These are phyloP conservation scores for Daldinia concentrica DNA, from an alignment of 495 filamentous ascomycete species.

Conservation along the genomic window DNA sequence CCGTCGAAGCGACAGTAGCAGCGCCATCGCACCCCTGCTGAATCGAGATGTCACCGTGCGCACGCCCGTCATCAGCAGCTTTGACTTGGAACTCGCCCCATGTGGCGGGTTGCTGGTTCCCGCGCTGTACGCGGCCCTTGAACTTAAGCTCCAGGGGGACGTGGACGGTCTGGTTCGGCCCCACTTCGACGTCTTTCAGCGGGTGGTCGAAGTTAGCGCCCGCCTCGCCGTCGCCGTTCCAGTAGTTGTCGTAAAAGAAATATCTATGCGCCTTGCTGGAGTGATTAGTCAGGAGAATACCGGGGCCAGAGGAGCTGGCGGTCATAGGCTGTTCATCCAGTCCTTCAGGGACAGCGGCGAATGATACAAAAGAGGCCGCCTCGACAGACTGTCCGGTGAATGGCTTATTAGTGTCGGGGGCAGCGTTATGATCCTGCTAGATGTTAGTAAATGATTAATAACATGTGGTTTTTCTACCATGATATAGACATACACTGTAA, in stretches of 20 bases:
- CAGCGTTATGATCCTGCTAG: slow-evolving; percentile 49
- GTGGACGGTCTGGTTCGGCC: slow-evolving; percentile 41
- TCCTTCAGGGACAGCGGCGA: not conserved
- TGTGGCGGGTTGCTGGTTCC: slow-evolving; percentile 50
- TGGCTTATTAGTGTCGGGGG: slow-evolving; percentile 40
- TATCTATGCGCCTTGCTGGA: slow-evolving; percentile 43
- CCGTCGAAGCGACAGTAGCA: slow-evolving; percentile 51
- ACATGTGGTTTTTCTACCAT: not conserved
- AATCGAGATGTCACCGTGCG: slow-evolving; percentile 55
- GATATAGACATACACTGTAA: slow-evolving; percentile 42
- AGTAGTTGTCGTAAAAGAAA: slow-evolving; percentile 55
- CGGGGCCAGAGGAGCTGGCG: slow-evolving; percentile 37
- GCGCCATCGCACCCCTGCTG: slow-evolving; percentile 58
- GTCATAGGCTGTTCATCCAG: not conserved
- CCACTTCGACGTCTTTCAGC: slow-evolving; percentile 47
- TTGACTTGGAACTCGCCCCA: slow-evolving; percentile 58
- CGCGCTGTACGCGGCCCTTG: slow-evolving; percentile 58
- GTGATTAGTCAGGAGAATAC: slow-evolving; percentile 51
- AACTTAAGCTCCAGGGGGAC: slow-evolving; percentile 47
- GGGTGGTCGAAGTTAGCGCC: slow-evolving; percentile 58
- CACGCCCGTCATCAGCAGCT: slow-evolving; percentile 50
- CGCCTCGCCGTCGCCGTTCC: slow-evolving; percentile 55
- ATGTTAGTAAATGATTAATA: slow-evolving; percentile 7
- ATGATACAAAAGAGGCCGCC: slow-evolving; percentile 2
- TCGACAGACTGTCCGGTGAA: slow-evolving; percentile 24